Evolutionary conservation across 2,329 filamentous ascomycete species (phyloP), one percentile per base, ranked within the genome.

Genomic region (Neopestalotiopsis clavispora): DNA sequence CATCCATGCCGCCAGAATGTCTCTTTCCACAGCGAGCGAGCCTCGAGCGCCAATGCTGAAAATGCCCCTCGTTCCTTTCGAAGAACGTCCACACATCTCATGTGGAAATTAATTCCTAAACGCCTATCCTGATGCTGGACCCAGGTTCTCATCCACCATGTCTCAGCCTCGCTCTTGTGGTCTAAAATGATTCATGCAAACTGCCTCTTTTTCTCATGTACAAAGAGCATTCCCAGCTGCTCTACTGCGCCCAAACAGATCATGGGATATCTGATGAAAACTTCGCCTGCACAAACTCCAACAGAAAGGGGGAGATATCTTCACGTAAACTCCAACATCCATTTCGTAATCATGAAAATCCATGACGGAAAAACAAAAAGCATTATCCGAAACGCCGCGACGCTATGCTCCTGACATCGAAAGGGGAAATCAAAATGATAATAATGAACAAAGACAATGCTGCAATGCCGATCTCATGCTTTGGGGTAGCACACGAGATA

Each of bases 321-420:
- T 63, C 32, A 17, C 64, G 23, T 40, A 52, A 45, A 42, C 66
- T 40, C 56, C 14, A 52, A 12, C 45, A 52, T 52, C 45, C n/a
- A 52, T 52, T 52, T 52, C 45, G 65, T 60, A 67, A 60, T 45
- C 49, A 58, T 34, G 56, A 58, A 32, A 64, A 63, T 3, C 49
- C 59, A 49, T 20, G 17, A 49, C n/a, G 62, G 45, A 40, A 60
- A 69, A 64, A 61, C 17, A 20, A 17, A 52, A 52, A 38, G 20
- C 42, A 23, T 45, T 42, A 32, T 56, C 68, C 68, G 52, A 67
- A 77, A 79, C 77, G 75, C 77, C 77, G 69, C 71, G 67, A 77
- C 73, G 77, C 77, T 79, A 78, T 79, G 77, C 77, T 75, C 75
- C 73, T 73, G 67, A 68, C 71, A 74, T 74, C 71, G 72, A 70